Conservation (phyloP, 2,329 filamentous ascomycete genomes). For the Arthroderma sp. region DNA sequence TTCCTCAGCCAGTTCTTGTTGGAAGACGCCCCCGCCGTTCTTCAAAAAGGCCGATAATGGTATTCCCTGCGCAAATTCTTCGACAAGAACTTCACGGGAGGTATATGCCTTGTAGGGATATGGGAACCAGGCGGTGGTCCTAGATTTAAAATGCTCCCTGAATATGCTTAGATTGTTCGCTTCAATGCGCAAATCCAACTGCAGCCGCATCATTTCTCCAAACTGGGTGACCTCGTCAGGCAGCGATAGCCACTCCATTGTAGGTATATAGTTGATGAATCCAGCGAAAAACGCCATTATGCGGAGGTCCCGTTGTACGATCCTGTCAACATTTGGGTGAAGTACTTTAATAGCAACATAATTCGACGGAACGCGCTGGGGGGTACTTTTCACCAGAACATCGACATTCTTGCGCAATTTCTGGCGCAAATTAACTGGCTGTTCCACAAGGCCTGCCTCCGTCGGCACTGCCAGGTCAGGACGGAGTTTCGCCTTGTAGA, state of each 20-base stretch:
- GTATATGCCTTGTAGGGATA: conserved; percentile 88
- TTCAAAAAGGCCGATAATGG: conserved; percentile 81
- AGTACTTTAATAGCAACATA: conserved; percentile 95
- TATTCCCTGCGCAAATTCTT: conserved; percentile 92
- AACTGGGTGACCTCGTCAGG: conserved; percentile 91
- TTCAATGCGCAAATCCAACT: conserved; percentile 89
- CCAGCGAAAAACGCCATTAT: conserved; percentile 92
- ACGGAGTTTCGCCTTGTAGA: conserved; percentile 90
- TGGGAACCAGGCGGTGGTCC: conserved; percentile 91
- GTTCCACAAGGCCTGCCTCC: conserved; percentile 40
- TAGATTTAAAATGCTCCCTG: conserved; percentile 75
- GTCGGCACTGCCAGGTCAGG: conserved; percentile 56
- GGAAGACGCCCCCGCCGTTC: conserved; percentile 82
- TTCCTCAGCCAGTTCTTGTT: conserved; percentile 87
- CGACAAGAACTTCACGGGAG: conserved; percentile 79
- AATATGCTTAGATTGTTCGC: conserved; percentile 78
- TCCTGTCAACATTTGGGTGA: conserved; percentile 79
- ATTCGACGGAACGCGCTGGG: conserved; percentile 70
- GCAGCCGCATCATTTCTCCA: conserved; percentile 97
- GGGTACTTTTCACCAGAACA: conserved; percentile 71
- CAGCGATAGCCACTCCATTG: conserved; percentile 92
- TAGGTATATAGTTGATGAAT: conserved; percentile 72
- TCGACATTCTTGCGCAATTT: conserved; percentile 73
- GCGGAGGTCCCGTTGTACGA: conserved; percentile 74
- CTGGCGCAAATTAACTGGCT: conserved; percentile 46